These are phyloP conservation scores for Fusarium verticillioides DNA, from an alignment of 2,329 filamentous ascomycete genomes.

Conservation along the genomic window DNA sequence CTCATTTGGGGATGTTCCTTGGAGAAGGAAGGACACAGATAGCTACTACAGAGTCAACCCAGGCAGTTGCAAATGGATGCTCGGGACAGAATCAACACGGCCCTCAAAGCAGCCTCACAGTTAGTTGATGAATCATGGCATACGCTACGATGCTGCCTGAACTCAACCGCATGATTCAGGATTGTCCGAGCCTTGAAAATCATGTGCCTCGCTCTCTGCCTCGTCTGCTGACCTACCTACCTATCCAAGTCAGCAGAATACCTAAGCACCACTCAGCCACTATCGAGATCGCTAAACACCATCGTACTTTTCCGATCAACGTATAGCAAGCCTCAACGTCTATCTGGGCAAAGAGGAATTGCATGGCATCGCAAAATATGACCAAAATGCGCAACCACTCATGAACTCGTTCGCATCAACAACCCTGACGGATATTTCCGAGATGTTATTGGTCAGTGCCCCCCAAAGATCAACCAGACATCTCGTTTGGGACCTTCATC, in stretches of 20 bases:
- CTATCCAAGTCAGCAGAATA: not conserved
- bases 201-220: conserved; percentile 9
- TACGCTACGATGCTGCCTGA: conserved; percentile 1
- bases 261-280: conserved; percentile 4
- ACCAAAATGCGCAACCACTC: conserved; percentile 8
- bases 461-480: conserved; percentile 33
- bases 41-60: not conserved
- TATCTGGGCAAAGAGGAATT: not conserved
- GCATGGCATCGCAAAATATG: conserved; percentile 9
- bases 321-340: not conserved
- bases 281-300: conserved; percentile 14
- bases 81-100: conserved; percentile 6
- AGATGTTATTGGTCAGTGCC: conserved; percentile 27
- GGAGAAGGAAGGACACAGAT: not conserved
- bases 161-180: conserved; percentile 1
- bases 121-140: not conserved
- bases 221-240: conserved; percentile 2
- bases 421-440: conserved; percentile 38
- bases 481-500: conserved; percentile 27
- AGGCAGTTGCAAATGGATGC: not conserved
- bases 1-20: conserved; percentile 5
- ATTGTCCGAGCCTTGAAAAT: not conserved
- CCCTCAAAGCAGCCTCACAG: conserved; percentile 19
- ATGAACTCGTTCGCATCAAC: conserved; percentile 31
- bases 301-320: not conserved